Conservation (phyloP, 139 green algal species). For the Zygnema circumcarinatum region DNA sequence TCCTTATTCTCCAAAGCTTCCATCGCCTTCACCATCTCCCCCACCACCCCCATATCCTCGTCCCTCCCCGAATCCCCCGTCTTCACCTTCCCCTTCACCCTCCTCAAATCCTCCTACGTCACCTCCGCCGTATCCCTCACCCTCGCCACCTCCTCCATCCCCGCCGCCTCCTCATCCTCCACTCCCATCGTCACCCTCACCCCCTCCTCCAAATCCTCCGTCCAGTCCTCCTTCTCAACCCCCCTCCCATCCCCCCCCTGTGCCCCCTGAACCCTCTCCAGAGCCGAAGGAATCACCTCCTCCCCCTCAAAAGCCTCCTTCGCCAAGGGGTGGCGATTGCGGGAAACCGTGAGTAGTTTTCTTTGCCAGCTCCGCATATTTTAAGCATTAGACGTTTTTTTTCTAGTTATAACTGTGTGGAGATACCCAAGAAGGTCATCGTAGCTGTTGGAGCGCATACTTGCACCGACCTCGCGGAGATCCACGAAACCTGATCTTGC, state of each 20-base stretch:
- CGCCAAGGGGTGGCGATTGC: too few species aligned
- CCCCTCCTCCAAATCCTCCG: not conserved
- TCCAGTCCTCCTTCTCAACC: not conserved
- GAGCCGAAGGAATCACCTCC: too few species aligned
- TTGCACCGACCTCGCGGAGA: too few species aligned
- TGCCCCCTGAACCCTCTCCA: too few species aligned
- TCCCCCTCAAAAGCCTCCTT: too few species aligned
- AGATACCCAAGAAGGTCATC: too few species aligned
- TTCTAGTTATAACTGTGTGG: too few species aligned
- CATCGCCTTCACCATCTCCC: not conserved
- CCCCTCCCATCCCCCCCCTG: not conserved
- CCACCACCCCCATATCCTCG: not conserved
- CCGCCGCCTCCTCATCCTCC: not conserved
- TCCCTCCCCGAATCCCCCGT: not conserved
- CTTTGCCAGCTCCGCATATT: too few species aligned
- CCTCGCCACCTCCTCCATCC: not conserved
- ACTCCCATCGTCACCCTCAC: not conserved
- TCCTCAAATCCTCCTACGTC: not conserved
- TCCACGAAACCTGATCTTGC: too few species aligned
- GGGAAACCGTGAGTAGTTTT: too few species aligned
- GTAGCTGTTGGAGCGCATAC: too few species aligned
- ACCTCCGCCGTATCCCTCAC: not conserved
- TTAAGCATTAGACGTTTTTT: too few species aligned
- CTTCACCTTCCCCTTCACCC: not conserved
- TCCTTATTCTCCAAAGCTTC: not conserved